phyloP scores from a whole-genome alignment of 2,329 filamentous ascomycete species.

The Neofusicoccum kwambonambiense region DNA sequence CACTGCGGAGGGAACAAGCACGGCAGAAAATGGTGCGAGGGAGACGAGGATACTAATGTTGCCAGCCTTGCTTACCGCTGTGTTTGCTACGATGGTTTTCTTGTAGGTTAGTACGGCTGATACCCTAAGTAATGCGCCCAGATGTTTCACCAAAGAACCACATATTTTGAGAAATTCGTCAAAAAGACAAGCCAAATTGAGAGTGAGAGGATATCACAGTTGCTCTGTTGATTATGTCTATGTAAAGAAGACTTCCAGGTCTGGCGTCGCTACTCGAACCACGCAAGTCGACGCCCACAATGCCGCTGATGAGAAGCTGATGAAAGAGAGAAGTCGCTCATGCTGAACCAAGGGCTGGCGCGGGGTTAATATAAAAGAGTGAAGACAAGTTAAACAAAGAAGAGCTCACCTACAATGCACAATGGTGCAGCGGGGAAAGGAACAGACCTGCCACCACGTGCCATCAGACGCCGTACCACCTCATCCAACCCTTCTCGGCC shows the following conservation, averaged over 20 bases:
- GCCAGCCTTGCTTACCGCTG: too few relatives aligned
- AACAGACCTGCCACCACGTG: not conserved
- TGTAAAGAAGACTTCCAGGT: not conserved
- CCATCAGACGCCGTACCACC: slow-evolving; percentile 1
- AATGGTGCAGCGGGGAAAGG: not conserved
- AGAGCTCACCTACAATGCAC: not conserved
- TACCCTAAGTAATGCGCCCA: too few relatives aligned
- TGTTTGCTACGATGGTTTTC: too few relatives aligned
- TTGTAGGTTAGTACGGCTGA: too few relatives aligned
- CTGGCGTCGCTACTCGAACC: not conserved
- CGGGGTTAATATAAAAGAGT: not conserved
- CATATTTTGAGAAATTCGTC: too few relatives aligned
- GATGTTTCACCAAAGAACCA: too few relatives aligned
- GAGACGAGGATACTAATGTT: too few relatives aligned
- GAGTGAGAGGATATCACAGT: too few relatives aligned
- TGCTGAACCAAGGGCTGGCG: not conserved
- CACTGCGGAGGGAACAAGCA: too few relatives aligned
- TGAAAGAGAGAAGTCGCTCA: not conserved
- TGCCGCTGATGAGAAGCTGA: not conserved
- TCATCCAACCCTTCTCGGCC: not conserved
- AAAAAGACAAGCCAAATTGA: too few relatives aligned
- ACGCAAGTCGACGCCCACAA: not conserved
- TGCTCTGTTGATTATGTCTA: too few relatives aligned
- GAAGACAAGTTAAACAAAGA: not conserved
- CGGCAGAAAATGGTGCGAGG: too few relatives aligned